Evolutionary conservation across 2,329 filamentous ascomycete species (phyloP), one percentile per base, ranked within the genome.

Genomic region (Ceratocystis cacaofunesta): DNA sequence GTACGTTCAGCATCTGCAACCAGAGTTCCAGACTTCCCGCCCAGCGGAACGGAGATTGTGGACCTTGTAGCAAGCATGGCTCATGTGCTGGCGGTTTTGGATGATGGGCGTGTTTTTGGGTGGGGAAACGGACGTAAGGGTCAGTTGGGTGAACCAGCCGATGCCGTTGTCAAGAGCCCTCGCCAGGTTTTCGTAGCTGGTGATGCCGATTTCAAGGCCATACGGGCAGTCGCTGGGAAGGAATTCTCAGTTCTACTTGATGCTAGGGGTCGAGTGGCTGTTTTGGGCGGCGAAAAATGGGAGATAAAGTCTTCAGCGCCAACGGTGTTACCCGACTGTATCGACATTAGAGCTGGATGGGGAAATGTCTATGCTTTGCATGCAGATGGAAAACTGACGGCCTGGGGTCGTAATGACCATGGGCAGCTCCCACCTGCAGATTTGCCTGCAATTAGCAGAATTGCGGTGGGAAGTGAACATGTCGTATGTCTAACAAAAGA

Each of bases 401-500:
- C 85, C 6, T 96, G 90, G 89, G 94, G 94, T 0, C 83, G 90
- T 68, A 82, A 94, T 71, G 90, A 96, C 71, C 89, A 91, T 69
- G 90, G 90, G 8, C 90, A 96, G 72, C 78, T 95, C 7, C 80
- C 87, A 25, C 87, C 89, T 0, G 72, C 75, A 1, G 76, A 78
- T 28, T 73, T 95, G 1, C 85, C 86, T 0, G 71, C 72, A 1
- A 71, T 91, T 2, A 75, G 76, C 8, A 77, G 78, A 28, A 81
- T 97, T n/a, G 88, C 89, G 2, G 83, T 88, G 58, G 94, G 94
- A 0, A 96, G 92, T 72, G 94, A 97, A 74, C 94, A 99, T 74
- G 85, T 83, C n/a, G 75, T 97, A 68, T 89, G 85, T 7, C 75
- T 92, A 30, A 85, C 88, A 0, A 61, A 55, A 55, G 76, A 76